phyloP scores from a whole-genome alignment of 2,329 filamentous ascomycete species.

The Verticillium nubilum region DNA sequence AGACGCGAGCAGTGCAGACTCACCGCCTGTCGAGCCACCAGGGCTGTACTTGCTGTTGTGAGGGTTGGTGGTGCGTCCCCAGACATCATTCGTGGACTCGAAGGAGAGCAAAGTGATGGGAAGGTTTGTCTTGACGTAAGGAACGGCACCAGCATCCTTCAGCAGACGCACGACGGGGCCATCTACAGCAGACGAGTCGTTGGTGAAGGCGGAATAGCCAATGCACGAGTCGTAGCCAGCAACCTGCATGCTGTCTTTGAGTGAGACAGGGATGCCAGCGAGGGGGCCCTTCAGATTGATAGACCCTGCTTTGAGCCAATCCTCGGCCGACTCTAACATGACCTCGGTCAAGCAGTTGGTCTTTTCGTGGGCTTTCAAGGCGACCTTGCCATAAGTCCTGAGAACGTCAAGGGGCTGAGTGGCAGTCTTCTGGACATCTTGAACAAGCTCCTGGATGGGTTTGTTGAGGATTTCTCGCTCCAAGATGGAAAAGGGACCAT shows the following conservation, averaged over 20 bases:
- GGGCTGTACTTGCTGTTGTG: constrained; percentile 81
- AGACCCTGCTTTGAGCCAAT: constrained; percentile 54
- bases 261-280: constrained; percentile 78
- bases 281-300: constrained; percentile 75
- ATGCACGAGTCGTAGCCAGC: constrained; percentile 79
- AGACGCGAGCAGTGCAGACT: constrained; percentile 74
- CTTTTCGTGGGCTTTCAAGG: constrained; percentile 74
- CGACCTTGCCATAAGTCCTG: constrained; percentile 81
- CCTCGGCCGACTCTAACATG: constrained; percentile 71
- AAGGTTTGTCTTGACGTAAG: constrained; percentile 88
- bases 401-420: constrained; percentile 67
- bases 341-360: constrained; percentile 91
- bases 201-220: constrained; percentile 69
- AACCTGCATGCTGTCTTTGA: constrained; percentile 78
- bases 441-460: constrained; percentile 72
- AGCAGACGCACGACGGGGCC: constrained; percentile 69
- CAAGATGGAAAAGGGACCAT: constrained; percentile 53
- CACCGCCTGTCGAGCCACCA: constrained; percentile 83
- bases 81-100: constrained; percentile 72
- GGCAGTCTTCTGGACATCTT: constrained; percentile 66
- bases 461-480: constrained; percentile 66
- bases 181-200: constrained; percentile 61
- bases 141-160: constrained; percentile 82
- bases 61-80: constrained; percentile 78
- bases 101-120: constrained; percentile 84